phyloP scores from a whole-genome alignment of 1,284 basidiomycete species.

The Acaromyces ingoldii region DNA sequence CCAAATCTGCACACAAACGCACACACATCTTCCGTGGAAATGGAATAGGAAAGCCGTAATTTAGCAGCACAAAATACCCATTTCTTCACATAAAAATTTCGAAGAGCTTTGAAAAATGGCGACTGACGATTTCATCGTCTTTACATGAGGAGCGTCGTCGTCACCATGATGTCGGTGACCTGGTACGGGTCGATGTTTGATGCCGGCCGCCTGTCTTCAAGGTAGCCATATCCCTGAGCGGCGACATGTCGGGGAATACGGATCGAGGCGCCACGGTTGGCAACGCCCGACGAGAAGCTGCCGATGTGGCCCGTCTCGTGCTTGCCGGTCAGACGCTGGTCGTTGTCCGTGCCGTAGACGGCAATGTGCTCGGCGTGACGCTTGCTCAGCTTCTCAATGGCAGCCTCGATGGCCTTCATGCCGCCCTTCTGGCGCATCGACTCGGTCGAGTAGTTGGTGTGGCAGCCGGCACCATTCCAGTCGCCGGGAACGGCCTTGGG shows the following conservation, averaged over 20 bases:
- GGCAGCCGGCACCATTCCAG: constrained; percentile 97
- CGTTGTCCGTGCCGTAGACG: constrained; percentile 51
- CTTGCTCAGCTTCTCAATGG: constrained; percentile 64
- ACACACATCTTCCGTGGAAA: too few species aligned
- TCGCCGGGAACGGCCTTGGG: constrained; percentile 96
- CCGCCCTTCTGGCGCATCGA: constrained; percentile 56
- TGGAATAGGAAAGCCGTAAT: too few species aligned
- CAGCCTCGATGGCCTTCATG: constrained; percentile 86
- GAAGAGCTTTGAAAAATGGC: too few species aligned
- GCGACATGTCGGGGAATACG: constrained; percentile 83
- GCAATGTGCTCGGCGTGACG: constrained; percentile 53
- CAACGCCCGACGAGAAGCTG: constrained; percentile 87
- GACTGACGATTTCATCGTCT: neutral
- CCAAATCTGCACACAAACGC: too few species aligned
- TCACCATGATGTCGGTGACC: constrained; percentile 68
- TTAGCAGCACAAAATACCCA: too few species aligned
- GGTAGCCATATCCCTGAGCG: constrained; percentile 86
- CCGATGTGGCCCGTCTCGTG: constrained; percentile 91
- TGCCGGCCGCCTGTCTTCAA: constrained; percentile 59
- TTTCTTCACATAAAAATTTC: too few species aligned
- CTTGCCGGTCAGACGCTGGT: constrained; percentile 48
- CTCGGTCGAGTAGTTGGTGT: constrained; percentile 53
- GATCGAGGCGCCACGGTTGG: constrained; percentile 77
- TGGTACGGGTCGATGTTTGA: constrained; percentile 82
- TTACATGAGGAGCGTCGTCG: constrained; percentile 64